Conservation (phyloP, 2,329 filamentous ascomycete species). For the Monosporascus ibericus region DNA sequence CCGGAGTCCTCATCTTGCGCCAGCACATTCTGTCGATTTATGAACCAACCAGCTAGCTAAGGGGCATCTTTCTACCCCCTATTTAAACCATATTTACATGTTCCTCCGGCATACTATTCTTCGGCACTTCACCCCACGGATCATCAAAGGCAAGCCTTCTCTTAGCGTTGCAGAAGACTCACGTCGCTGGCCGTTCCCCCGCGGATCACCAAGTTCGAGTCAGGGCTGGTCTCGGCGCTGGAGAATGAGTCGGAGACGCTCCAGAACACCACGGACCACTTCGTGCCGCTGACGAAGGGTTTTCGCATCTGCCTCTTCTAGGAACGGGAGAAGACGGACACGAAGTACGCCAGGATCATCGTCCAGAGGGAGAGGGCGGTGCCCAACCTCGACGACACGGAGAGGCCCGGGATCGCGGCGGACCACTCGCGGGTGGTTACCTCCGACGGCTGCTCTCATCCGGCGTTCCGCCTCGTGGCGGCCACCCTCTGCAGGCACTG, state of each 20-base stretch:
- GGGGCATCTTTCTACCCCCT: slow-evolving; percentile 9
- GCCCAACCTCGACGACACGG: slow-evolving; percentile 8
- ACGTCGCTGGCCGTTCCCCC: slow-evolving; percentile 22
- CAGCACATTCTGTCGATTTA: too few relatives aligned
- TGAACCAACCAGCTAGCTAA: too few relatives aligned
- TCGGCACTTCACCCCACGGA: slow-evolving; percentile 28
- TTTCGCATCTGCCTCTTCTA: slow-evolving; percentile 34
- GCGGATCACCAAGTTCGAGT: slow-evolving; percentile 13
- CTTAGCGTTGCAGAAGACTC: slow-evolving; percentile 20
- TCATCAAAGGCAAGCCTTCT: slow-evolving; percentile 25
- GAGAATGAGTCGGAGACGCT: slow-evolving; percentile 35
- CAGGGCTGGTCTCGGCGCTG: slow-evolving; percentile 49
- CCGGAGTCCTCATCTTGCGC: too few relatives aligned
- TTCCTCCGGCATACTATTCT: slow-evolving; percentile 30
- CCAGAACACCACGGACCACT: slow-evolving; percentile 32
- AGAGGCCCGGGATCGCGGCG: slow-evolving; percentile 10
- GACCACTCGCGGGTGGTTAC: slow-evolving; percentile 11
- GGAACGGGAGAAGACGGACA: slow-evolving; percentile 30
- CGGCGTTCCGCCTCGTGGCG: slow-evolving; percentile 3
- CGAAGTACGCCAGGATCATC: slow-evolving; percentile 20
- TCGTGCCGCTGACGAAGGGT: slow-evolving; percentile 28
- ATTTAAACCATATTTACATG: slow-evolving; percentile 30
- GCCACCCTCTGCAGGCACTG: slow-evolving; percentile 3
- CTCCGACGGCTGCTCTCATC: slow-evolving; percentile 5
- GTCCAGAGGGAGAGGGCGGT: slow-evolving; percentile 11